Evolutionary conservation across 345 rosid genomes (phyloP).

Genomic region (Trapa incisa): DNA sequence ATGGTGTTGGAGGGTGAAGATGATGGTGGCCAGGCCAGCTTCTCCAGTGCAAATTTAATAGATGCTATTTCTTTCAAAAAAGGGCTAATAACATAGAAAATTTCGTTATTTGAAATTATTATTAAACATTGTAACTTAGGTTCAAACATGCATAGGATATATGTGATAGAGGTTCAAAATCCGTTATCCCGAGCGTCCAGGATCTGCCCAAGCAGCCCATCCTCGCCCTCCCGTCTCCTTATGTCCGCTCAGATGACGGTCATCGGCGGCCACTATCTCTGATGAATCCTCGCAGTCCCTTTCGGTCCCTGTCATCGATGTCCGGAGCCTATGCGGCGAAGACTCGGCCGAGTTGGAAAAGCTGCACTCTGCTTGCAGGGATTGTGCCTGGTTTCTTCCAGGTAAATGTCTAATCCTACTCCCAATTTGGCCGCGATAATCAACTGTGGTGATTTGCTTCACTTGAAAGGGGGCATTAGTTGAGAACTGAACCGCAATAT

Average conservation of each 20-base stretch:
- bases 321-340: constrained; percentile 14
- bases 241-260: constrained; percentile 13
- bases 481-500: not conserved
- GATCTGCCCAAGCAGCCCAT: constrained; percentile 25
- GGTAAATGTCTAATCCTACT: constrained; percentile 2
- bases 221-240: constrained; percentile 30
- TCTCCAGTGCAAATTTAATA: too few species aligned
- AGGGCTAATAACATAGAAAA: too few species aligned
- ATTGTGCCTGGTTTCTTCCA: constrained; percentile 28
- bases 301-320: constrained; percentile 28
- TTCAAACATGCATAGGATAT: too few species aligned
- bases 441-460: not conserved
- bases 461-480: not conserved
- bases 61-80: too few species aligned
- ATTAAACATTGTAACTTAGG: too few species aligned
- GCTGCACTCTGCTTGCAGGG: constrained; percentile 22
- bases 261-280: not conserved
- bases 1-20: not conserved
- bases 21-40: not conserved
- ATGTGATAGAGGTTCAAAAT: too few species aligned
- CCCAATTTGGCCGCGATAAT: not conserved
- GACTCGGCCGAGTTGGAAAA: constrained; percentile 17
- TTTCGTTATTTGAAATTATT: too few species aligned
- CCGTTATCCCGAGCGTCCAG: constrained; percentile 34
- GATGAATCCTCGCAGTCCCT: not conserved